Percentiles rank a stretch among this genome's conserved stretches.
Evolutionary conservation across 2,329 filamentous ascomycete species (phyloP).

Genomic region (Calonectria naviculata): DNA sequence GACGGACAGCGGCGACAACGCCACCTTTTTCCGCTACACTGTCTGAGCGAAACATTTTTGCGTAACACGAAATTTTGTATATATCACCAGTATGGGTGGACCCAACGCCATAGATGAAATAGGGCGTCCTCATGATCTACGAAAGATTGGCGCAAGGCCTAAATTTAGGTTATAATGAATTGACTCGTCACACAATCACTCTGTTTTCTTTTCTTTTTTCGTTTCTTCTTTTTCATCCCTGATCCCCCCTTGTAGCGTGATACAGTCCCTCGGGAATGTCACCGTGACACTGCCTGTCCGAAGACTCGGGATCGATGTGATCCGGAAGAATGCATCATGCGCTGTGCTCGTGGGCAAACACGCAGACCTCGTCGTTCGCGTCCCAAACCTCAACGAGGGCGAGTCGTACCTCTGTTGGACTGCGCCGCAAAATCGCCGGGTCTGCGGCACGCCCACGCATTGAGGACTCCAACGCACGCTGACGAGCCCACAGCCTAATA

Average conservation of each 20-base stretch:
- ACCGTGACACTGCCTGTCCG: neutral
- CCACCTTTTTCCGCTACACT: slow-evolving; percentile 66
- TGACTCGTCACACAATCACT: neutral
- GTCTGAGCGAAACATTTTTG: slow-evolving; percentile 47
- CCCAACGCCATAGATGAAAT: slow-evolving; percentile 1
- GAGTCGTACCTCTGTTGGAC: neutral
- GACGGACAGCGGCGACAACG: slow-evolving; percentile 66
- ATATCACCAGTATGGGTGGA: slow-evolving; percentile 21
- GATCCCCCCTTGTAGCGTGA: neutral
- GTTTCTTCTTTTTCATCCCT: neutral
- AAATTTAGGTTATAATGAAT: slow-evolving; percentile 3
- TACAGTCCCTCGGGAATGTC: neutral
- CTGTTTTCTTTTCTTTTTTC: neutral
- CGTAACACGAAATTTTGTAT: slow-evolving; percentile 32
- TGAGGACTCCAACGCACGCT: neutral
- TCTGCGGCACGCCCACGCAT: neutral
- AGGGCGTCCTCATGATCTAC: neutral
- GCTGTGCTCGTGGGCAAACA: neutral
- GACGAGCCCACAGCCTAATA: neutral
- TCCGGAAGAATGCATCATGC: neutral
- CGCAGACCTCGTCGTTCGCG: neutral
- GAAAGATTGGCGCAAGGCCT: slow-evolving; percentile 5
- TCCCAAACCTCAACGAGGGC: neutral
- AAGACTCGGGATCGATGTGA: neutral
- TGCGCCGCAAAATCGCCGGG: neutral